Conservation (phyloP, 306 rosid species). For the Echinosophora koreensis region DNA sequence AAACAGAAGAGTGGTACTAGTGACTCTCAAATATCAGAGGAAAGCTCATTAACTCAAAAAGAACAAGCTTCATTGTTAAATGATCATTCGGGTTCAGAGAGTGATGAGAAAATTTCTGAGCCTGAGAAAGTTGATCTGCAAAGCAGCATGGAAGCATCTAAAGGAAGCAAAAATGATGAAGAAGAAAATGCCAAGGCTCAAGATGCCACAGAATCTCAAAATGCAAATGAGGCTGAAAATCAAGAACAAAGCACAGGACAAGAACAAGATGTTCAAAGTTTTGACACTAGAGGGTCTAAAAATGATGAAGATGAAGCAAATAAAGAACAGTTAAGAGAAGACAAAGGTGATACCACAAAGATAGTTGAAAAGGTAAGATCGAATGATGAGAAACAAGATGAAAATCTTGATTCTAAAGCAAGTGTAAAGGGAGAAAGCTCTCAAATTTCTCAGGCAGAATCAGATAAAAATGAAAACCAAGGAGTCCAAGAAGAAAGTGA, state of each 20-base stretch:
- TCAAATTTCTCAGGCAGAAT: background rate
- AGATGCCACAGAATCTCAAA: conserved; percentile 37
- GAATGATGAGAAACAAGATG: conserved; percentile 12
- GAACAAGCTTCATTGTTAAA: conserved; percentile 43
- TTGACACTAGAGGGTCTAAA: conserved; percentile 45
- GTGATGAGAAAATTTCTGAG: conserved; percentile 48
- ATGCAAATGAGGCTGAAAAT: conserved; percentile 36
- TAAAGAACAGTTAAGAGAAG: conserved; percentile 52
- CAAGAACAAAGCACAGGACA: conserved; percentile 28
- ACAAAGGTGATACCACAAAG: conserved; percentile 45
- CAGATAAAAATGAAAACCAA: conserved; percentile 23
- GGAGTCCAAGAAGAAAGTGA: conserved; percentile 34
- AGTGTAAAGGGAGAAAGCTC: conserved; percentile 29
- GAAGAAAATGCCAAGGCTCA: conserved; percentile 24
- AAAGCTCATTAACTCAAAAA: conserved; percentile 52
- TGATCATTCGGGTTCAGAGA: conserved; percentile 9
- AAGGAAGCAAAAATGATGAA: conserved; percentile 41
- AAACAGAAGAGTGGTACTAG: conserved; percentile 36
- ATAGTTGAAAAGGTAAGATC: conserved; percentile 28
- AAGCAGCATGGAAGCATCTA: conserved; percentile 29
- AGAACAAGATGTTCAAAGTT: conserved; percentile 38
- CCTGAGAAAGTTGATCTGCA: conserved; percentile 40
- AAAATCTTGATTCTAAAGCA: background rate
- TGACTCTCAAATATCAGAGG: conserved; percentile 61
- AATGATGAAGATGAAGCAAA: conserved; percentile 50